phyloP scores from a whole-genome alignment of 2,329 filamentous ascomycete species.

The Trichoderma afroharzianum region DNA sequence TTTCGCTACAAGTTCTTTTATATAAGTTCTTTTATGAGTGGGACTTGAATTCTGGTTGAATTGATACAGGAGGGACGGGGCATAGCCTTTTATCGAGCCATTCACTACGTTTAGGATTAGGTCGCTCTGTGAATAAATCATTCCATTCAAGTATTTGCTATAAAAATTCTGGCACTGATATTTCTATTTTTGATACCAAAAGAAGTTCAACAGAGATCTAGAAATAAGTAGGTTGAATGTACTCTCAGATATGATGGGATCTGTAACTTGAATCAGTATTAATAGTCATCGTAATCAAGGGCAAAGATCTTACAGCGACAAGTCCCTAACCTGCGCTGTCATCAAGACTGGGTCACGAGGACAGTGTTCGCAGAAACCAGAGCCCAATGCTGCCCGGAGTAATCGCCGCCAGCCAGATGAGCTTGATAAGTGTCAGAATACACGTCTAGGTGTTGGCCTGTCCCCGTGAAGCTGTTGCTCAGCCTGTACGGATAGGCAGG shows the following conservation, averaged over 20 bases:
- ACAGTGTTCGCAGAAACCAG: not conserved
- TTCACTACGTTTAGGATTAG: not conserved
- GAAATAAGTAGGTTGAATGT: not conserved
- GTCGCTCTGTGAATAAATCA: not conserved
- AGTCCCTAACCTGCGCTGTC: not conserved
- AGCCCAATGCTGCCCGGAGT: not conserved
- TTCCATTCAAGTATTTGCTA: not conserved
- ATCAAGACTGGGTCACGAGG: not conserved
- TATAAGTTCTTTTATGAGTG: not conserved
- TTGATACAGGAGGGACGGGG: no score
- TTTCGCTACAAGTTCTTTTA: not conserved
- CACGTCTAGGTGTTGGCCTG: not conserved
- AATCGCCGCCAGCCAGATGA: not conserved
- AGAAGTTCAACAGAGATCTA: not conserved
- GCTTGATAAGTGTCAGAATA: not conserved
- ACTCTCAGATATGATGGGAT: rapidly evolving
- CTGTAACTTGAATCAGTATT: not conserved
- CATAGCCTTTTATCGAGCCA: no score
- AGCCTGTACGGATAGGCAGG: not conserved
- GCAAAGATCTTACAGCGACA: not conserved
- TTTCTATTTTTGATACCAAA: not conserved
- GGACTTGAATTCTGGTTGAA: no score
- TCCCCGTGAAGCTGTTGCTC: constrained; percentile 2
- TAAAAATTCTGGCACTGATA: not conserved
- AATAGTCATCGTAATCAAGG: not conserved